Conservation (phyloP, 2,329 filamentous ascomycete species). For the Fusarium hostae region DNA sequence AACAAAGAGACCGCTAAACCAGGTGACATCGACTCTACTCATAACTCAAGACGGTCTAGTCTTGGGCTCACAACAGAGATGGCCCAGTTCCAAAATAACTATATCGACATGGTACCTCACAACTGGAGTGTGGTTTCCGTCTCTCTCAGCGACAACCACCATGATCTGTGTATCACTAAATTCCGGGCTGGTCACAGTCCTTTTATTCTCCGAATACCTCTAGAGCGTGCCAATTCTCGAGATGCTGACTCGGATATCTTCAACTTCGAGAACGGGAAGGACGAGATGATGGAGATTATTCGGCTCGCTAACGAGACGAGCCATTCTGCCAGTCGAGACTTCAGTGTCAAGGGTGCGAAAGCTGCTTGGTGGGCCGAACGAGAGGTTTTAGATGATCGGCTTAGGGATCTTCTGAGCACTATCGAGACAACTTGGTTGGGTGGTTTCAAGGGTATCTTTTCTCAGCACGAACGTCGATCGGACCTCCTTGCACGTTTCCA, state of each 20-base stretch:
- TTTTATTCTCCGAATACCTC: constrained; percentile 86
- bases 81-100: constrained; percentile 78
- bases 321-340: constrained; percentile 73
- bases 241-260: constrained; percentile 84
- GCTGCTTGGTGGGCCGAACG: constrained; percentile 91
- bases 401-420: constrained; percentile 82
- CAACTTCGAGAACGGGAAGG: constrained; percentile 81
- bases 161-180: constrained; percentile 90
- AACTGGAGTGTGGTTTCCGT: constrained; percentile 89
- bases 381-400: constrained; percentile 78
- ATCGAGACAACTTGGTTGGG: constrained; percentile 96
- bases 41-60: constrained; percentile 53
- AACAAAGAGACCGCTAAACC: constrained; percentile 38
- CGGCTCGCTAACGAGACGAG: constrained; percentile 83
- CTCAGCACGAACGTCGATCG: constrained; percentile 71
- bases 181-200: constrained; percentile 79
- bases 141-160: constrained; percentile 81
- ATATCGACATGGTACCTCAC: constrained; percentile 84
- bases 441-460: constrained; percentile 95
- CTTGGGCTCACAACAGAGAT: constrained; percentile 63
- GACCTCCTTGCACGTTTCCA: constrained; percentile 80
- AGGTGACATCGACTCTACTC: not conserved
- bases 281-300: constrained; percentile 86
- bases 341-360: constrained; percentile 78
- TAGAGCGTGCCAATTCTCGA: constrained; percentile 83